A percentile compares a stretch with the other conserved stretches of the same genome.
Evolutionary conservation across 148 eudicot genomes (phyloP).

Genomic region (Rhododendron simsii): DNA sequence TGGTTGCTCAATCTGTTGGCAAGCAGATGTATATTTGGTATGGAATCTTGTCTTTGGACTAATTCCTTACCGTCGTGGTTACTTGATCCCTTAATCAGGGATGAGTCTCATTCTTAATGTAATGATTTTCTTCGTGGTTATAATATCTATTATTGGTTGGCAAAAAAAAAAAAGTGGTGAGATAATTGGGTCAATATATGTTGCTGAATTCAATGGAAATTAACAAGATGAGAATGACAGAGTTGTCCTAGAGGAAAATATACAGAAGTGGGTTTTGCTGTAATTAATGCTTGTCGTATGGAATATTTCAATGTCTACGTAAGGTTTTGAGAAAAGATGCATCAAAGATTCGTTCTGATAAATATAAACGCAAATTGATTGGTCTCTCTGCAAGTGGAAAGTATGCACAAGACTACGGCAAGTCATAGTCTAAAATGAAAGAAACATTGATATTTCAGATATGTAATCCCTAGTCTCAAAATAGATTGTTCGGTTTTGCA

Average conservation of each 20-base stretch:
- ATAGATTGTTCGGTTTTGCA: neutral
- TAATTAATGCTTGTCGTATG: too few species aligned
- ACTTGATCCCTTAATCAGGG: too few species aligned
- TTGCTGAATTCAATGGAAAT: neutral
- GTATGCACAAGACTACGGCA: neutral
- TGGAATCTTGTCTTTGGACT: too few species aligned
- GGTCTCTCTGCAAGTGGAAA: neutral
- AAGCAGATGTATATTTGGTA: too few species aligned
- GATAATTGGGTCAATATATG: neutral
- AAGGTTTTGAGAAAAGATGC: neutral
- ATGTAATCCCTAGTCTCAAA: neutral
- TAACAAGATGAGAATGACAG: neutral
- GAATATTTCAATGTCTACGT: neutral
- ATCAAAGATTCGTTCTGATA: neutral
- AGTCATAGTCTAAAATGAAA: neutral
- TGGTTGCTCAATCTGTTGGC: too few species aligned
- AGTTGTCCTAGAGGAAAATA: constrained; percentile 1
- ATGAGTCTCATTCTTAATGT: too few species aligned
- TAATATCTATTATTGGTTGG: too few species aligned
- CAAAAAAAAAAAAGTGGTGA: too few species aligned
- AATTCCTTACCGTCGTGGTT: too few species aligned
- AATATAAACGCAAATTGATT: neutral
- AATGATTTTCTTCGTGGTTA: too few species aligned
- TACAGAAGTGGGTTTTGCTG: neutral
- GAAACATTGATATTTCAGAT: constrained; percentile 6